These are phyloP conservation scores for Brasilioporus rufonigricans DNA, from an alignment of 768 basidiomycete species.

Conservation along the genomic window DNA sequence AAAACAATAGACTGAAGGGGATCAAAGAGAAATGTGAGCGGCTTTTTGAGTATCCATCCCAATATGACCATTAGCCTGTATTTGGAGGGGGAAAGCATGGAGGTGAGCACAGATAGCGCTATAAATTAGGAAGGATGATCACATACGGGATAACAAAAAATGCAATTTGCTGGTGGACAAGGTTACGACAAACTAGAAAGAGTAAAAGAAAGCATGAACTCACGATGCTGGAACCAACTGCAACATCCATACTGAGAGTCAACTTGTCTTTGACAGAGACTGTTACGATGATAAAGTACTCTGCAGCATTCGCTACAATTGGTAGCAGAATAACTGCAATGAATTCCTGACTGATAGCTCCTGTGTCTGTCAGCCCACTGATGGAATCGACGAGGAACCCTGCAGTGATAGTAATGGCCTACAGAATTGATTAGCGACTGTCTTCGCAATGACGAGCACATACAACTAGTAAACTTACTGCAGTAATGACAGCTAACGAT, in stretches of 20 bases:
- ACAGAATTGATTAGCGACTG: not conserved
- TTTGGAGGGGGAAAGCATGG: not conserved
- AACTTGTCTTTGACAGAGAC: slow-evolving; percentile 90
- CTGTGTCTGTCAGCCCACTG: slow-evolving; percentile 57
- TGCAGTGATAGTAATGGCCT: slow-evolving; percentile 57
- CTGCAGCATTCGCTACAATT: slow-evolving; percentile 91
- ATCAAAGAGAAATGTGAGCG: slow-evolving; percentile 80
- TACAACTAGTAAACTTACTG: slow-evolving; percentile 40
- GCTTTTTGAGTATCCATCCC: slow-evolving; percentile 79
- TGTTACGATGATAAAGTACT: no score
- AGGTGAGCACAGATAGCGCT: slow-evolving; percentile 7
- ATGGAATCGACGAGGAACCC: slow-evolving; percentile 81
- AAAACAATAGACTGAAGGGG: slow-evolving; percentile 65
- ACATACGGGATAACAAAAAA: slow-evolving; percentile 65
- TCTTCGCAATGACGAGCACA: not conserved
- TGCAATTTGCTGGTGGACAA: slow-evolving; percentile 60
- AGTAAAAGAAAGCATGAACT: slow-evolving; percentile 25
- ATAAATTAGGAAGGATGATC: not conserved
- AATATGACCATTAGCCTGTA: slow-evolving; percentile 69
- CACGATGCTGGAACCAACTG: slow-evolving; percentile 84
- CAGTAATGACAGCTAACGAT: slow-evolving; percentile 57
- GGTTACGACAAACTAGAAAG: not conserved
- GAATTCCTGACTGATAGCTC: slow-evolving; percentile 70
- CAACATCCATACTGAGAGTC: slow-evolving; percentile 82
- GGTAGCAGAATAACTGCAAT: slow-evolving; percentile 87